A percentile compares a stretch with the other conserved stretches of the same genome.
These are phyloP conservation scores for Diaporthe citrichinensis DNA, from an alignment of 2,329 filamentous ascomycete species.

Conservation along the genomic window DNA sequence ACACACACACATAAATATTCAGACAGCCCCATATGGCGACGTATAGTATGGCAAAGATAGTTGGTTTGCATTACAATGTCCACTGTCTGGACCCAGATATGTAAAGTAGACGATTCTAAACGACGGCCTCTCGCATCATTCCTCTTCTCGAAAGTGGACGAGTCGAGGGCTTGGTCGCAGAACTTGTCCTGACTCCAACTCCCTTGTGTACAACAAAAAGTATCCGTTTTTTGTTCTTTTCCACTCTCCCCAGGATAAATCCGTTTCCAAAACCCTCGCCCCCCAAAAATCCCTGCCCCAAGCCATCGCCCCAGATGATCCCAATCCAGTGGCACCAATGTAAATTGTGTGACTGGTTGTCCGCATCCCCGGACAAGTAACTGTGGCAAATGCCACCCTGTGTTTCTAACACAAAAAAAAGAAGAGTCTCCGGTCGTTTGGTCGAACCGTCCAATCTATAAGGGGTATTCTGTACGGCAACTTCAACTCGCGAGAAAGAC, in stretches of 20 bases:
- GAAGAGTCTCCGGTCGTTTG: constrained; percentile 27
- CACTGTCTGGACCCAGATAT: constrained; percentile 16
- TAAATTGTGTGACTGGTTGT: constrained; percentile 29
- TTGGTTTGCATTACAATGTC: constrained; percentile 34
- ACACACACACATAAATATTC: not conserved
- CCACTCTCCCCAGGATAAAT: constrained; percentile 12
- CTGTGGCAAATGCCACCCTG: constrained; percentile 3
- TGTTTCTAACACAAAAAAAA: constrained; percentile 36
- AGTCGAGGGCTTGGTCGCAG: not conserved
- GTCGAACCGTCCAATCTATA: constrained; percentile 41
- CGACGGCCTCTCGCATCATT: not conserved
- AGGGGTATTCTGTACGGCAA: constrained; percentile 43
- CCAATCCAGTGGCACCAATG: constrained; percentile 32
- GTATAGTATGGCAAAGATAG: constrained; percentile 16
- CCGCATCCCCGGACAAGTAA: constrained; percentile 21
- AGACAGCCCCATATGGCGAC: not conserved
- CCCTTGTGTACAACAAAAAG: constrained; percentile 22
- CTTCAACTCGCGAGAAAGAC: constrained; percentile 37
- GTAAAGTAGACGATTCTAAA: constrained; percentile 13
- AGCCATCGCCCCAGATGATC: constrained; percentile 18
- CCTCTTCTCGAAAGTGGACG: constrained; percentile 18
- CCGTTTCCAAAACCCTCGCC: constrained; percentile 32
- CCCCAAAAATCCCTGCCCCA: constrained; percentile 1
- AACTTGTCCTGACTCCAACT: constrained; percentile 30
- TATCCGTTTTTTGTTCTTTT: constrained; percentile 33